Evolutionary conservation across 352 stramenopile genomes (phyloP).

Genomic region (Pythium plurisporium): DNA sequence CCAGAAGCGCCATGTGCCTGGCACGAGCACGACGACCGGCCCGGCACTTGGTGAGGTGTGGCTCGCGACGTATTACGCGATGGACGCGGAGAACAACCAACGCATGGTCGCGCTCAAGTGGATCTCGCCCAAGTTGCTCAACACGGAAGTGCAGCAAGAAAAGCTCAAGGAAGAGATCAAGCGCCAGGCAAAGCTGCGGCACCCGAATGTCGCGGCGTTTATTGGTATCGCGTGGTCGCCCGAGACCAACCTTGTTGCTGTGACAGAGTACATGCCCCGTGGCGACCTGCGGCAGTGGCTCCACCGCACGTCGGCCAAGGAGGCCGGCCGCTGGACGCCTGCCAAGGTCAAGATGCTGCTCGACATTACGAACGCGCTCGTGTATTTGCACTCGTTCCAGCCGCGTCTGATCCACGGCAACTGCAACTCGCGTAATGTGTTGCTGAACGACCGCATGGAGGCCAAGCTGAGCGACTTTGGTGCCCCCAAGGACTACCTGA

Average conservation of each 20-base stretch:
- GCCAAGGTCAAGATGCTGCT: constrained; percentile 59
- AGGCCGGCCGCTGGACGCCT: constrained; percentile 45
- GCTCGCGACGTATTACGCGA: constrained; percentile 43
- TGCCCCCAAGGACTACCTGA: constrained; percentile 43
- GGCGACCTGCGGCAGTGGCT: constrained; percentile 71
- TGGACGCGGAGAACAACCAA: constrained; percentile 24
- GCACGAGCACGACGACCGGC: constrained; percentile 25
- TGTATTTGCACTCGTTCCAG: constrained; percentile 66
- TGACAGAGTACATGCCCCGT: constrained; percentile 72
- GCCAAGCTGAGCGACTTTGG: constrained; percentile 72
- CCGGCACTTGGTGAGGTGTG: constrained; percentile 45
- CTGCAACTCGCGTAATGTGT: constrained; percentile 62
- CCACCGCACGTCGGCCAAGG: constrained; percentile 35
- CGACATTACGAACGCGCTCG: constrained; percentile 54
- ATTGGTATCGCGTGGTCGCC: constrained; percentile 68
- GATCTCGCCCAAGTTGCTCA: constrained; percentile 31
- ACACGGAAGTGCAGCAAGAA: constrained; percentile 29
- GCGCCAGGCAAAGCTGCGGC: constrained; percentile 50
- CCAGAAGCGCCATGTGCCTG: constrained; percentile 35
- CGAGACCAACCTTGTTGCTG: constrained; percentile 55
- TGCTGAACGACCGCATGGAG: constrained; percentile 49
- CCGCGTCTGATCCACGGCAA: constrained; percentile 54
- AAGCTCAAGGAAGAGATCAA: constrained; percentile 67
- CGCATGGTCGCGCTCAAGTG: constrained; percentile 56
- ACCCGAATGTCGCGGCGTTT: constrained; percentile 65